These are phyloP conservation scores for Inosperma sp. DNA, from an alignment of 768 basidiomycete genomes.

Conservation along the genomic window DNA sequence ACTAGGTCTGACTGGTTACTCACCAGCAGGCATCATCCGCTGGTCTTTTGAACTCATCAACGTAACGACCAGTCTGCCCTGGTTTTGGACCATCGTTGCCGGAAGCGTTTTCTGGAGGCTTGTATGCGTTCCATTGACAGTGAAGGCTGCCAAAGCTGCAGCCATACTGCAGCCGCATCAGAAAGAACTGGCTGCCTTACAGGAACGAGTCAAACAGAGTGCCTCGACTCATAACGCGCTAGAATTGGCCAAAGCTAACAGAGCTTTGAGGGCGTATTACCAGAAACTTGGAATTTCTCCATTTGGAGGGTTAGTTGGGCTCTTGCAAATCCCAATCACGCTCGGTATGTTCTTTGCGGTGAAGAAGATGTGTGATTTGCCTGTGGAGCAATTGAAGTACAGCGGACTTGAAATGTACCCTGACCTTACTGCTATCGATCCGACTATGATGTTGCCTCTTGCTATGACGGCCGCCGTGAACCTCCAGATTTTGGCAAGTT, in stretches of 20 bases:
- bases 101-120: conserved; percentile 60
- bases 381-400: conserved; percentile 67
- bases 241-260: conserved; percentile 50
- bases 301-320: conserved; percentile 43
- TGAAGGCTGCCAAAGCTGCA: conserved; percentile 53
- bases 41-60: conserved; percentile 66
- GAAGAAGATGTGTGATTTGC: conserved; percentile 62
- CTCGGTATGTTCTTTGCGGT: conserved; percentile 82
- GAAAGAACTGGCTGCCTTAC: conserved; percentile 43
- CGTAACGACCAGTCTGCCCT: conserved; percentile 65
- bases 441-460: conserved; percentile 68
- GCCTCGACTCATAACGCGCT: conserved; percentile 33
- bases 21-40: conserved; percentile 59
- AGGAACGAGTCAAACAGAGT: conserved; percentile 40
- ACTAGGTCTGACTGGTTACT: conserved; percentile 58
- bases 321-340: conserved; percentile 73
- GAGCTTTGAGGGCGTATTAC: conserved; percentile 54
- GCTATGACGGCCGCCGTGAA: conserved; percentile 57
- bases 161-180: conserved; percentile 59
- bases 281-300: conserved; percentile 59
- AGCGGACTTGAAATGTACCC: conserved; percentile 73
- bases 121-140: conserved; percentile 54
- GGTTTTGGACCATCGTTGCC: conserved; percentile 78
- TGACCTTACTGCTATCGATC: conserved; percentile 76
- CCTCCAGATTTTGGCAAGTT: conserved; percentile 62